These are phyloP conservation scores for Zygosaccharomyces pseudobailii DNA, from an alignment of 1,139 yeast genomes.

Conservation along the genomic window DNA sequence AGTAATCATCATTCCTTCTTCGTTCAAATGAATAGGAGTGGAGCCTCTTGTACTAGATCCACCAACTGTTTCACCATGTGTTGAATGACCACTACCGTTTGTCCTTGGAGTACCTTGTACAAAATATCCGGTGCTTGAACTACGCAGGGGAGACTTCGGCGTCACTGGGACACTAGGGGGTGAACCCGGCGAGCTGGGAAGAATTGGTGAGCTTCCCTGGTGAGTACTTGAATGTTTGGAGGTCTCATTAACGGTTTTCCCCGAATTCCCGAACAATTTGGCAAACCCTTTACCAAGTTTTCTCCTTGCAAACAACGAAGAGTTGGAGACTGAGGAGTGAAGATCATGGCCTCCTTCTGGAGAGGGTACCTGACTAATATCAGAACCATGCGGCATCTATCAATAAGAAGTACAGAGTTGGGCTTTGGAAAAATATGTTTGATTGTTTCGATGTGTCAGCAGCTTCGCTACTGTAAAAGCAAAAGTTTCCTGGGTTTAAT, in stretches of 20 bases:
- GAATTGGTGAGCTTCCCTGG: not conserved
- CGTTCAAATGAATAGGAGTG: not conserved
- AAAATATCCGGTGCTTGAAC: slow-evolving; percentile 1
- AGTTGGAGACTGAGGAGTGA: slow-evolving; percentile 12
- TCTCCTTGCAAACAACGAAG: slow-evolving; percentile 15
- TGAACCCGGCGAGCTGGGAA: not conserved
- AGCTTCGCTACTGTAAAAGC: not conserved
- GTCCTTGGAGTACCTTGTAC: slow-evolving; percentile 3
- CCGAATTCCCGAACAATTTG: slow-evolving; percentile 7
- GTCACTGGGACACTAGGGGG: not conserved
- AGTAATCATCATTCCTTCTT: slow-evolving; percentile 4
- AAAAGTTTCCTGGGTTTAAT: not conserved
- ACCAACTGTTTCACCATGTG: not conserved
- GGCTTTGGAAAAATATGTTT: not conserved
- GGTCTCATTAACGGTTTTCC: not conserved
- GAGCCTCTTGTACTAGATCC: not conserved
- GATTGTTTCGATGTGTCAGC: not conserved
- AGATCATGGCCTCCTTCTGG: slow-evolving; percentile 9
- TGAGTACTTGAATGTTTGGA: not conserved
- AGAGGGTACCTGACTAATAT: slow-evolving; percentile 1
- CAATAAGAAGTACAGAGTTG: not conserved
- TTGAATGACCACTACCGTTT: not conserved
- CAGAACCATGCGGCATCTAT: slow-evolving; percentile 9
- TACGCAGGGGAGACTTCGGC: not conserved
- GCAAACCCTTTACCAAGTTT: slow-evolving; percentile 15